Evolutionary conservation across 345 rosid genomes (phyloP), one percentile per base, ranked within the genome.

Genomic region (Salix suchowensis): DNA sequence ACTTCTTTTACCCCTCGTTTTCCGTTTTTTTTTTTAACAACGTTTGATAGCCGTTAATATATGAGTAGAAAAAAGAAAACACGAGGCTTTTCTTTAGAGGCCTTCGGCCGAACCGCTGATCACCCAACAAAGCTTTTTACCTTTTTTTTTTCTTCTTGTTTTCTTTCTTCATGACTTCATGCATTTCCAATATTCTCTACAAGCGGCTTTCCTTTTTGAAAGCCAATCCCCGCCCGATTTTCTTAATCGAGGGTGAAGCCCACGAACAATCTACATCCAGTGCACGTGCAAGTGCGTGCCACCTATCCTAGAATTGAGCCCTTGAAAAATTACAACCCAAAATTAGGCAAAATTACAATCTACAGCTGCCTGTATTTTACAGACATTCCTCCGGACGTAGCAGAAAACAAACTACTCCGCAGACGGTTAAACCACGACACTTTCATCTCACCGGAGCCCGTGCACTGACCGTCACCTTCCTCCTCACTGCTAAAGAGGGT

Each of bases 401-500:
- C n/a, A 23, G 84, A 88, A 77, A 82, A 85, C 67, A 82, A 76
- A 77, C 84, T 87, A 76, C 81, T 85, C 80, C 86, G 79, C 74
- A 86, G 23, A 5, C 81, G 82, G 71, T 77, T 86, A 74, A 88
- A 84, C 92, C 91, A 89, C 18, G 89, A 83, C 4, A 73, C 81
- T 72, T 76, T 83, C 72, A 87, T 78, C 75, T 90, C 94, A 4
- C 87, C 91, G 2, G 91, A 86, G 36, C 99, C 99, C 0, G 99
- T 96, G 87, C 99, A 96, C 60, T 94, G 94, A 37, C 88, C 91
- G 30, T 89, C 92, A 0, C 89, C 87, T 78, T 92, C 99, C 58
- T 89, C 93, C 48, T 81, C 89, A 1, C 89, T 86, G 75, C 99
- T 92, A 85, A 96, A 96, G 15, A 96, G 98, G 58, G 99, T 94